These are phyloP conservation scores for Setomelanomma holmii DNA, from an alignment of 2,329 filamentous ascomycete genomes.

Conservation along the genomic window DNA sequence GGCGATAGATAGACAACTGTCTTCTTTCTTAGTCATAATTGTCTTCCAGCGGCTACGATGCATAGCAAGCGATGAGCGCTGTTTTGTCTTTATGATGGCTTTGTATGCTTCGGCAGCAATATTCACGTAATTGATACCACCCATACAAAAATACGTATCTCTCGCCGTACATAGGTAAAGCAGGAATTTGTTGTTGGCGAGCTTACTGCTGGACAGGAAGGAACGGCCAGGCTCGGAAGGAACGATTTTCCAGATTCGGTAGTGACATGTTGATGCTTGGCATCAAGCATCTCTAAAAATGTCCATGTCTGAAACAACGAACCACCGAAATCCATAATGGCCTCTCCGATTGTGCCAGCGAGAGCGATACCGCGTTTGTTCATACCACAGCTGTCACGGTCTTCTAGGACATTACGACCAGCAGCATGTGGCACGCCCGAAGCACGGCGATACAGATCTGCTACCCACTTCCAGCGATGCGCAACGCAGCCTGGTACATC, in stretches of 20 bases:
- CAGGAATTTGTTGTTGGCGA: background rate
- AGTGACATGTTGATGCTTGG: conserved; percentile 27
- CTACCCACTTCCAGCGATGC: conserved; percentile 20
- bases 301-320: conserved; percentile 4
- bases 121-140: too few relatives aligned
- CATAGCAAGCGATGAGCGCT: conserved; percentile 30
- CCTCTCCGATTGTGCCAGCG: conserved; percentile 26
- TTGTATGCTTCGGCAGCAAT: background rate
- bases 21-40: conserved; percentile 1
- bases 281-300: conserved; percentile 14
- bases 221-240: conserved; percentile 1
- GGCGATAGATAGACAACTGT: conserved; percentile 40
- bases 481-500: conserved; percentile 16
- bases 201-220: background rate
- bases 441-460: conserved; percentile 22
- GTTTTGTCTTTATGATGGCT: background rate
- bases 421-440: conserved; percentile 16
- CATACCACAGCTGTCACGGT: conserved; percentile 48
- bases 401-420: conserved; percentile 33
- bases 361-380: conserved; percentile 48
- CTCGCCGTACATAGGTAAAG: too few relatives aligned
- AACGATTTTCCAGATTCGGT: conserved; percentile 27
- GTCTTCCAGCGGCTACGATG: conserved; percentile 20
- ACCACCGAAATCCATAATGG: conserved; percentile 35
- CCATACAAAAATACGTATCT: too few relatives aligned